A percentile compares a stretch with the other conserved stretches of the same genome.
Evolutionary conservation across 192 early-diverging fungal genomes (phyloP).

Genomic region (Phlyctochytrium arcticum): DNA sequence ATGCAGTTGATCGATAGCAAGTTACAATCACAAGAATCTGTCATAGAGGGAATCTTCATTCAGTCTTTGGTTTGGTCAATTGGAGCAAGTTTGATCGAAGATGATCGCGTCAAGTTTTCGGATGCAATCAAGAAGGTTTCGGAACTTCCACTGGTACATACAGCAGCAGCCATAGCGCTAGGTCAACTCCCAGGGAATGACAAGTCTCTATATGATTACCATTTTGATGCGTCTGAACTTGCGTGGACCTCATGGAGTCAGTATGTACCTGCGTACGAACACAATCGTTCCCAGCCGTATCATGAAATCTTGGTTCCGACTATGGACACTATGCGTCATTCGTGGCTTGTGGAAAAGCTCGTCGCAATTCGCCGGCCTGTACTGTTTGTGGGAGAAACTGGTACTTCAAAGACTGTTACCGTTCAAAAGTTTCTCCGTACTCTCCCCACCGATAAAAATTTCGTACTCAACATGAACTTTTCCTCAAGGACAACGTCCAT

Average conservation of each 20-base stretch:
- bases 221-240: slow-evolving; percentile 48
- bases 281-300: slow-evolving; percentile 41
- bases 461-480: slow-evolving; percentile 57
- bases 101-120: slow-evolving; percentile 54
- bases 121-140: slow-evolving; percentile 57
- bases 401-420: slow-evolving; percentile 60
- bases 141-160: slow-evolving; percentile 50
- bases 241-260: slow-evolving; percentile 55
- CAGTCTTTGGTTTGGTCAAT: slow-evolving; percentile 55
- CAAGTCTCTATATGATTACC: slow-evolving; percentile 53
- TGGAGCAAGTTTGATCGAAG: slow-evolving; percentile 51
- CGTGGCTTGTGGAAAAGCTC: slow-evolving; percentile 53
- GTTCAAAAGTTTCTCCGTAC: slow-evolving; percentile 49
- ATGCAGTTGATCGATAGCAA: slow-evolving; percentile 49
- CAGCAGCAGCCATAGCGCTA: slow-evolving; percentile 31
- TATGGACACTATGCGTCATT: slow-evolving; percentile 55
- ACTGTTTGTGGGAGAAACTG: slow-evolving; percentile 58
- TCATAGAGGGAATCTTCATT: slow-evolving; percentile 54
- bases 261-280: slow-evolving; percentile 55
- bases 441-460: slow-evolving; percentile 48
- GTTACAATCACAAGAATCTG: slow-evolving; percentile 32
- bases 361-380: slow-evolving; percentile 50
- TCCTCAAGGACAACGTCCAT: slow-evolving; percentile 54
- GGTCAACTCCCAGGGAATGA: slow-evolving; percentile 59
- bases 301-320: slow-evolving; percentile 60